Percentiles rank a stretch among this genome's conserved stretches.
phyloP scores from a whole-genome alignment of 2,329 filamentous ascomycete genomes.

The Diaporthe sp. region DNA sequence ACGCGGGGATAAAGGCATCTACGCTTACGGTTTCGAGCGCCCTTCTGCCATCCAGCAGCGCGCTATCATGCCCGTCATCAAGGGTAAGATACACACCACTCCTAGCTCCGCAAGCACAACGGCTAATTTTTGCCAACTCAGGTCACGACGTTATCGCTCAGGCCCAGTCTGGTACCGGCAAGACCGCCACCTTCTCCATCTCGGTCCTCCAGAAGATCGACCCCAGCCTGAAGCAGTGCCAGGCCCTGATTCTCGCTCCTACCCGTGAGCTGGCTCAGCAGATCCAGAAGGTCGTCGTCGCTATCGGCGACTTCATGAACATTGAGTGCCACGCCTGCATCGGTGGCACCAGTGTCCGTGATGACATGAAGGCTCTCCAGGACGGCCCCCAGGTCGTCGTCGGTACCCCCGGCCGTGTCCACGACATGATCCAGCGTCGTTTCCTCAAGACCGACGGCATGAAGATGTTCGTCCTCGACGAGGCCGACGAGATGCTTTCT shows the following conservation, averaged over 20 bases:
- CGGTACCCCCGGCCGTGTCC: slow-evolving; percentile 94
- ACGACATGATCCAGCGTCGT: slow-evolving; percentile 73
- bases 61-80: slow-evolving; percentile 99
- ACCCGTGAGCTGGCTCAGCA: slow-evolving; percentile 97
- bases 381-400: slow-evolving; percentile 98
- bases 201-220: slow-evolving; percentile 97
- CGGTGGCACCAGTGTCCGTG: slow-evolving; percentile 96
- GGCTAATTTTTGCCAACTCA: slow-evolving; percentile 43
- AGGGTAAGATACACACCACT: slow-evolving; percentile 75
- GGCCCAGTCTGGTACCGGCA: slow-evolving; percentile 98
- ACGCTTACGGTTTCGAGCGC: slow-evolving; percentile 99
- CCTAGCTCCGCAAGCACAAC: slow-evolving; percentile 9
- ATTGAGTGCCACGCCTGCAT: slow-evolving; percentile 99
- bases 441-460: slow-evolving; percentile 72
- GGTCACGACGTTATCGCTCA: slow-evolving; percentile 99
- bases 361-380: slow-evolving; percentile 97
- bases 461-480: slow-evolving; percentile 75
- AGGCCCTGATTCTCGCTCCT: slow-evolving; percentile 94
- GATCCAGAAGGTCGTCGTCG: slow-evolving; percentile 98
- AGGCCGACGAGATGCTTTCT: slow-evolving; percentile 80
- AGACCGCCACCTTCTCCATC: slow-evolving; percentile 97
- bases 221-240: slow-evolving; percentile 90
- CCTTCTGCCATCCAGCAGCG: slow-evolving; percentile 99
- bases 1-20: slow-evolving; percentile 75
- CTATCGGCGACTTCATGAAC: slow-evolving; percentile 99